These are phyloP conservation scores for Claviceps cyperi DNA, from an alignment of 2,329 filamentous ascomycete species.

Conservation along the genomic window DNA sequence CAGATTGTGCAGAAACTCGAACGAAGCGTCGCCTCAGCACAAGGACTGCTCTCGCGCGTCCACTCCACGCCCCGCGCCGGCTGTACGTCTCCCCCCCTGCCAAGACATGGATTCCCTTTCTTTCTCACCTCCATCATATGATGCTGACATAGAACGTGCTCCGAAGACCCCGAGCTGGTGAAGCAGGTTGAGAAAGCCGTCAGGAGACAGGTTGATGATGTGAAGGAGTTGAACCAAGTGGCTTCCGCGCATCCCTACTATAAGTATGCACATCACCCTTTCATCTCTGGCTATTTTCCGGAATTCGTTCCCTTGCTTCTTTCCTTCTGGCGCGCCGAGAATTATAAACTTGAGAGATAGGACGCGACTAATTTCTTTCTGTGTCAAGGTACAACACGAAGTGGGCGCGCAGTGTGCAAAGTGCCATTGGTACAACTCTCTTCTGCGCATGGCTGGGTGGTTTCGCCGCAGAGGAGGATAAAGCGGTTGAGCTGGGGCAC, in stretches of 20 bases:
- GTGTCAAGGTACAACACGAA: constrained; percentile 57
- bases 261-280: constrained; percentile 42
- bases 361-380: neutral
- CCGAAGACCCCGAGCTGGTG: constrained; percentile 48
- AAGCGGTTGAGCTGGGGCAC: constrained; percentile 40
- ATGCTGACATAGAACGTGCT: constrained; percentile 2
- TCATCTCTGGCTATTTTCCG: no score
- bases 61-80: constrained; percentile 65
- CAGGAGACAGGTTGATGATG: constrained; percentile 53
- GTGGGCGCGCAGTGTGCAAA: constrained; percentile 77
- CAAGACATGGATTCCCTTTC: no score
- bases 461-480: constrained; percentile 26
- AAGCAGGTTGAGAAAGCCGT: constrained; percentile 58
- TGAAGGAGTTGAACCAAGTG: constrained; percentile 54
- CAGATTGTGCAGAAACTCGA: constrained; percentile 72
- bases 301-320: no score
- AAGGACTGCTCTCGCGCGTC: constrained; percentile 73
- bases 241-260: constrained; percentile 90
- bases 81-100: constrained; percentile 23
- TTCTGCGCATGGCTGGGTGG: constrained; percentile 67
- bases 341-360: neutral
- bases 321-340: neutral
- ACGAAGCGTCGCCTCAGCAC: constrained; percentile 65
- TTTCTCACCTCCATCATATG: neutral
- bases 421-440: constrained; percentile 47